phyloP scores from a whole-genome alignment of 2,329 filamentous ascomycete species.

The Pseudocercospora macadamiae region DNA sequence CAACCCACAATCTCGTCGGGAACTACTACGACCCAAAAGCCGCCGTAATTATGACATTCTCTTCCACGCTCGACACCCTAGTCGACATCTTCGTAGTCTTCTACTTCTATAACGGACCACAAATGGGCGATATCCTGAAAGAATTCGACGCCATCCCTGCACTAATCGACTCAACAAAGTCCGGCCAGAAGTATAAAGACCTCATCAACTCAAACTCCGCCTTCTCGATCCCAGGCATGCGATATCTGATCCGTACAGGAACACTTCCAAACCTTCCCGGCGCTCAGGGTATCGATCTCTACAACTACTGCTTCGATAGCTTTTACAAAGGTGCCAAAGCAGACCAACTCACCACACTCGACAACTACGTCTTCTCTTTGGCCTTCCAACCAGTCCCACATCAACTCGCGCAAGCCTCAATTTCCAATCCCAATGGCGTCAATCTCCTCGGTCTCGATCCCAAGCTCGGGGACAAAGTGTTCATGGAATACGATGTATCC shows the following conservation, averaged over 20 bases:
- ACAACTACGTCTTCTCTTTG: conserved; percentile 24
- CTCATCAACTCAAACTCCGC: conserved; percentile 23
- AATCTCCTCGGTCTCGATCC: conserved; percentile 28
- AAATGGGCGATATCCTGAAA: conserved; percentile 58
- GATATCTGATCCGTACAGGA: conserved; percentile 46
- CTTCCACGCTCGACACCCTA: conserved; percentile 48
- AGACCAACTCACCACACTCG: conserved; percentile 13
- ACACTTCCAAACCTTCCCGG: conserved; percentile 40
- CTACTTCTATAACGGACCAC: conserved; percentile 57
- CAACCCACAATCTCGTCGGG: conserved; percentile 55
- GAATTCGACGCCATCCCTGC: conserved; percentile 51
- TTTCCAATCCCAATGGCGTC: conserved; percentile 23
- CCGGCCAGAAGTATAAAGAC: conserved; percentile 20
- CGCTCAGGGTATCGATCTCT: conserved; percentile 22
- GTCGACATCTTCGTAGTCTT: conserved; percentile 63
- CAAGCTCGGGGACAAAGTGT: conserved; percentile 23
- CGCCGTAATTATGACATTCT: conserved; percentile 61
- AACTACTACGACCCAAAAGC: conserved; percentile 63
- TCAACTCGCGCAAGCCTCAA: conserved; percentile 20
- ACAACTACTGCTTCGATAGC: conserved; percentile 24
- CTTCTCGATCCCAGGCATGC: conserved; percentile 31
- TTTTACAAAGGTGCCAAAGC: conserved; percentile 17
- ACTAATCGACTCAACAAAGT: conserved; percentile 22
- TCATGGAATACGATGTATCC: conserved; percentile 31
- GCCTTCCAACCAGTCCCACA: conserved; percentile 29